Base-by-base conservation (phyloP, 2,329 filamentous ascomycete species). In the Stenocarpella maydis region DNA sequence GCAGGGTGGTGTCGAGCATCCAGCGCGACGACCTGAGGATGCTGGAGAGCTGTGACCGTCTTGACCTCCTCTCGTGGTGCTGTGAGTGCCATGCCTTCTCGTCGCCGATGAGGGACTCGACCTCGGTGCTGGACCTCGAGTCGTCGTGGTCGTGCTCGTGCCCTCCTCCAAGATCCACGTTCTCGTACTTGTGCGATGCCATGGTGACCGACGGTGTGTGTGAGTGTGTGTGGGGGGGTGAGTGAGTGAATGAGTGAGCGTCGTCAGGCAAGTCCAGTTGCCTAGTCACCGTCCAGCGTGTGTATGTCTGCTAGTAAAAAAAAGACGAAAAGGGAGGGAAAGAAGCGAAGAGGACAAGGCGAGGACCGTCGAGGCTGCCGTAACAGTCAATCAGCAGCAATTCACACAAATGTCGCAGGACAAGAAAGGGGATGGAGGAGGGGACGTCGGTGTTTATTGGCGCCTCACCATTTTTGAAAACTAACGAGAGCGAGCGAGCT, bases 81-180 rank as follows among this genome's bases (percentile, higher is more conserved):
- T 77, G 73, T 47, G 76, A 73, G 39, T 77, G 74, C 75, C 77
- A 77, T 49, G 76, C 74, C 74, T 81, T 80, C 68, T 78, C 78
- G 31, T 80, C 79, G 64, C 78, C 79, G 74, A 82, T 80, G 61
- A 83, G 73, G 6, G 80, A 81, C 68, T 80, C 81, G 68, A 76
- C 77, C 26, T 82, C 80, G 71, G 82, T 81, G 66, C 81, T 83
- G 74, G 68, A 70, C 52, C 68, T 54, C 17, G 65, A 66, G 68
- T 77, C 80, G 31, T 78, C 81, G 45, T 78, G 76, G 69, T 78
- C 77, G 26, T 81, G 79, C 21, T 49, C 77, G 12, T 50, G n/a
- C 9, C 65, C 67, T 21, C 52, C 58, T 7, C 37, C 19, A 28
- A 74, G 66, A 39, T 75, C 72, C 55, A 81, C 67, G 68, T 76